These are phyloP conservation scores for Microdochium bolleyi DNA, from an alignment of 2,329 filamentous ascomycete genomes.

Conservation along the genomic window DNA sequence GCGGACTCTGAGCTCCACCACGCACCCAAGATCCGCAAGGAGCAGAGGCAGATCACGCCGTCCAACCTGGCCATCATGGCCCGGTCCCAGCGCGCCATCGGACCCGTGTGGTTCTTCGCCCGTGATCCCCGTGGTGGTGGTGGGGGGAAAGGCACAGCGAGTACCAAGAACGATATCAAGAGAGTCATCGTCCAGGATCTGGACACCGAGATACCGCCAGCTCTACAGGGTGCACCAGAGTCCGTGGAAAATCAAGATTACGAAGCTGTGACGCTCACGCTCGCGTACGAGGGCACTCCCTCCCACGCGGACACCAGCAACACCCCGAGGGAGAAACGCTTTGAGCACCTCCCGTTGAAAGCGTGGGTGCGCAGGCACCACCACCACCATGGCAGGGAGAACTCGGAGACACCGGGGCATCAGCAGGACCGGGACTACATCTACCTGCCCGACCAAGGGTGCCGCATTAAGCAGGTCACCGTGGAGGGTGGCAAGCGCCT, in stretches of 20 bases:
- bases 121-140: not conserved
- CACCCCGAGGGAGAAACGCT: not conserved
- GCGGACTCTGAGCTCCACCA: constrained; percentile 24
- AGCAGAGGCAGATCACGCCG: constrained; percentile 58
- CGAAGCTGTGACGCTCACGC: not conserved
- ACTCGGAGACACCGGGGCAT: no score
- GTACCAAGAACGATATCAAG: not conserved
- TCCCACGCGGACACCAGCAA: not conserved
- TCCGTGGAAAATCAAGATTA: not conserved
- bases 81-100: constrained; percentile 51
- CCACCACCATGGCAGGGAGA: not conserved
- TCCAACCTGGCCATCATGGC: constrained; percentile 38
- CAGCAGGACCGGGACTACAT: not conserved
- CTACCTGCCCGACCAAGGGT: constrained; percentile 7
- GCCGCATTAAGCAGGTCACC: constrained; percentile 25
- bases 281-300: not conserved
- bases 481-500: constrained; percentile 18
- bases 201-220: not conserved
- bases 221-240: not conserved
- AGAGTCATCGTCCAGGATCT: not conserved
- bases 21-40: constrained; percentile 66
- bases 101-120: constrained; percentile 54
- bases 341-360: no score
- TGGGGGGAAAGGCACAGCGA: no score
- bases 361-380: not conserved